A percentile compares a stretch with the other conserved stretches of the same genome.
Evolutionary conservation across 805 yeast genomes (phyloP).

Genomic region (Metschnikowia matae): DNA sequence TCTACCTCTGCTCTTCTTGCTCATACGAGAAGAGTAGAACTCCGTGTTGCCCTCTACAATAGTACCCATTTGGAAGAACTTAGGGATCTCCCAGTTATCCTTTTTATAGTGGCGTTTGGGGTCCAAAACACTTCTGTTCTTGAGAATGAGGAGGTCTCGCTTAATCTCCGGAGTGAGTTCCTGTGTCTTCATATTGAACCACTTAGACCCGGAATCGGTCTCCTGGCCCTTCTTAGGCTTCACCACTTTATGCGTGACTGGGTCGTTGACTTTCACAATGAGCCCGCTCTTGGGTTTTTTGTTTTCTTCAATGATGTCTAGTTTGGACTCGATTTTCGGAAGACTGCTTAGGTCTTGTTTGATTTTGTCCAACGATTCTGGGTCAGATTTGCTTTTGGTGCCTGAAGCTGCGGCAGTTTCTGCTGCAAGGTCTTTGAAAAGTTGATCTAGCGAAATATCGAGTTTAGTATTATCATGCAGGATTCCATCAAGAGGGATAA

Average conservation of each 20-base stretch:
- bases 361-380: slow-evolving; percentile 26
- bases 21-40: slow-evolving; percentile 62
- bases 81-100: slow-evolving; percentile 73
- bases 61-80: slow-evolving; percentile 84
- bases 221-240: slow-evolving; percentile 14
- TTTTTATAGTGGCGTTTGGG: slow-evolving; percentile 94
- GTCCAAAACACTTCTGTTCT: slow-evolving; percentile 86
- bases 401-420: slow-evolving; percentile 16
- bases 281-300: slow-evolving; percentile 15
- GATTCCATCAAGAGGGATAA: background rate
- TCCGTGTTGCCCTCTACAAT: slow-evolving; percentile 80
- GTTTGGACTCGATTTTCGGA: slow-evolving; percentile 38
- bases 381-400: slow-evolving; percentile 7
- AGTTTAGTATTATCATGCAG: no score
- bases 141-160: slow-evolving; percentile 72
- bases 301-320: slow-evolving; percentile 19
- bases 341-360: slow-evolving; percentile 31
- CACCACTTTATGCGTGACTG: background rate
- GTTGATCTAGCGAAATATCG: slow-evolving; percentile 26
- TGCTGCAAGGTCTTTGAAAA: slow-evolving; percentile 29
- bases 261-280: slow-evolving; percentile 36
- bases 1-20: slow-evolving; percentile 66
- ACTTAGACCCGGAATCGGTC: slow-evolving; percentile 15
- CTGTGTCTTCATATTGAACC: slow-evolving; percentile 19
- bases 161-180: slow-evolving; percentile 48